Evolutionary conservation across 139 green algal genomes (phyloP).

Genomic region (Tetraselmis chui): DNA sequence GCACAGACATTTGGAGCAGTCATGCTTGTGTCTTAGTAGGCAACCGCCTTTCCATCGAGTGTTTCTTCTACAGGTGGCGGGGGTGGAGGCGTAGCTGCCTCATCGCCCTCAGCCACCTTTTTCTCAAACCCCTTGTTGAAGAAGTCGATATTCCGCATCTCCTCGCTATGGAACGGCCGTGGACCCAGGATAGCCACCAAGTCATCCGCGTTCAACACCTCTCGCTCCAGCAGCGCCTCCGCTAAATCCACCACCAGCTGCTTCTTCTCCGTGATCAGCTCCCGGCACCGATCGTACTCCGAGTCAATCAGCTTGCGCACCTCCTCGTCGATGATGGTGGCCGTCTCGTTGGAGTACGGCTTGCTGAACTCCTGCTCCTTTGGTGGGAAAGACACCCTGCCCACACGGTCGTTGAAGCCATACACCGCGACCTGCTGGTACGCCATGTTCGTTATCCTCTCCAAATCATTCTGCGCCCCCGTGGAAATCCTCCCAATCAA

Average conservation of each 20-base stretch:
- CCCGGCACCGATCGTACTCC: slow-evolving; percentile 78
- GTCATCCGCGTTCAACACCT: slow-evolving; percentile 85
- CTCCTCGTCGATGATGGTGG: slow-evolving; percentile 92
- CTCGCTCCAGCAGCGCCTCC: slow-evolving; percentile 40
- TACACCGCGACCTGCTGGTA: slow-evolving; percentile 91
- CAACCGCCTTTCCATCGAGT: background rate
- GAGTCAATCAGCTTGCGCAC: slow-evolving; percentile 71
- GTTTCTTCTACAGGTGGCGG: background rate
- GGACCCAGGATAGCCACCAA: slow-evolving; percentile 84
- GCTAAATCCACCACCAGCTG: slow-evolving; percentile 78
- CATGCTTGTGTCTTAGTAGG: no score
- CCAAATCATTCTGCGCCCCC: slow-evolving; percentile 96
- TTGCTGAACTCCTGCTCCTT: slow-evolving; percentile 84
- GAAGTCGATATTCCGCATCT: slow-evolving; percentile 96
- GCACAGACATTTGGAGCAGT: no score
- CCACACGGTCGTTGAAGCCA: slow-evolving; percentile 91
- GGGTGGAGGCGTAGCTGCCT: background rate
- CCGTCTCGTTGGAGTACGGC: slow-evolving; percentile 92
- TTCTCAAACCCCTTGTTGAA: slow-evolving; percentile 51
- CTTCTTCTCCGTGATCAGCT: slow-evolving; percentile 78
- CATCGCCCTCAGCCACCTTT: background rate
- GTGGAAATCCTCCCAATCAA: slow-evolving; percentile 95
- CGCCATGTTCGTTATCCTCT: slow-evolving; percentile 94
- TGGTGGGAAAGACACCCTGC: slow-evolving; percentile 89
- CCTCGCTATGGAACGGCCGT: slow-evolving; percentile 72